phyloP scores from a whole-genome alignment of 805 yeast species.

The Komagataella pseudopastoris region DNA sequence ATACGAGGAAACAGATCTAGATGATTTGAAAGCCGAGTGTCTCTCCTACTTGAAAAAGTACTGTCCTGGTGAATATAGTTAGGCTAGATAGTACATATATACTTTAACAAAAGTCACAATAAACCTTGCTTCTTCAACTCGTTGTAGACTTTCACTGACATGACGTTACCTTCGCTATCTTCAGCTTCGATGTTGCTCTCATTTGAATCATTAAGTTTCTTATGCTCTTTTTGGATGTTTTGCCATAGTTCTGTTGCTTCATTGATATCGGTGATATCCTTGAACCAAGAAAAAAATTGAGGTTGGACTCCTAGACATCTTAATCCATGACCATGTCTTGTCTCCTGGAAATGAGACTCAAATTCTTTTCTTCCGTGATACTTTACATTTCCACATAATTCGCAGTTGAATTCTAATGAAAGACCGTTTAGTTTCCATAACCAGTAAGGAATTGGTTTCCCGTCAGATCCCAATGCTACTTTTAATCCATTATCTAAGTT shows the following conservation, averaged over 20 bases:
- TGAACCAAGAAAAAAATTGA: slow-evolving; percentile 29
- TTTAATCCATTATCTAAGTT: slow-evolving; percentile 27
- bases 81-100: neutral
- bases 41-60: slow-evolving; percentile 33
- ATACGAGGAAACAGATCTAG: slow-evolving; percentile 19
- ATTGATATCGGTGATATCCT: slow-evolving; percentile 48
- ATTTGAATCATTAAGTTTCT: slow-evolving; percentile 23
- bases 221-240: slow-evolving; percentile 22
- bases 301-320: slow-evolving; percentile 58
- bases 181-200: slow-evolving; percentile 70
- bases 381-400: slow-evolving; percentile 66
- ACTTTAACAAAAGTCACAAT: slow-evolving; percentile 20
- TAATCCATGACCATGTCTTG: slow-evolving; percentile 62
- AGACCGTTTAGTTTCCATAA: slow-evolving; percentile 81
- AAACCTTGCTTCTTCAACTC: slow-evolving; percentile 86
- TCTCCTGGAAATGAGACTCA: slow-evolving; percentile 62
- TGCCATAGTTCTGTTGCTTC: slow-evolving; percentile 58
- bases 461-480: slow-evolving; percentile 77
- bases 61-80: slow-evolving; percentile 6
- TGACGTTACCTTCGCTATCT: slow-evolving; percentile 86
- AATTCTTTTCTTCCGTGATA: slow-evolving; percentile 67
- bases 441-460: slow-evolving; percentile 90
- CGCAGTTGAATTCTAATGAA: slow-evolving; percentile 60
- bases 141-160: slow-evolving; percentile 70
- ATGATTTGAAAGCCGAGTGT: slow-evolving; percentile 29